Evolutionary conservation across 2,329 filamentous ascomycete species (phyloP), one percentile per base, ranked within the genome.

Genomic region (Emericellopsis atlantica): DNA sequence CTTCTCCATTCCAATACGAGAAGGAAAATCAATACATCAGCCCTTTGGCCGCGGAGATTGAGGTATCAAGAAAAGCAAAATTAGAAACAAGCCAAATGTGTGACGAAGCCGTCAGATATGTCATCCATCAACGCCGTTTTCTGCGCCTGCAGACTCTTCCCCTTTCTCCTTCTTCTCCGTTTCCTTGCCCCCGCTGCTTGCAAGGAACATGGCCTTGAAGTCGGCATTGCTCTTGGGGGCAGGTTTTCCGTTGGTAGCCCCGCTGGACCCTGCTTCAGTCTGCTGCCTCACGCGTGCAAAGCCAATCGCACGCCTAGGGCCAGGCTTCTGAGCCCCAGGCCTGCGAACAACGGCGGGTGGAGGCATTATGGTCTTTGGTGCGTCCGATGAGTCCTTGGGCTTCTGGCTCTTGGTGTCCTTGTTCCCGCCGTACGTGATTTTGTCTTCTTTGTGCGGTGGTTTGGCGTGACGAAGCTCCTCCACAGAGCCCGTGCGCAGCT

Each of bases 401-500:
- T 50, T 52, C 9, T 50, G 42, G 32, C n/a, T 18, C 9, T 32
- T 10, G n/a, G 12, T 23, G 11, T 46, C 42, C 8, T 54, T 41
- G 6, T 49, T 52, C 9, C 49, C 15, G 32, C 32, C 15, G 24
- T 22, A 18, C 33, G n/a, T 26, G 40, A 34, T 32, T 16, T 32
- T n/a, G 33, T 35, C 32, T 6, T 26, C 59, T 46, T 48, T 61
- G 55, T 39, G 55, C 54, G 29, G 51, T 44, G 42, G 55, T 52
- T 67, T 74, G 39, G 69, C 60, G 21, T 63, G 62, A 42, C 74
- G 72, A 22, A 82, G 58, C 44, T 80, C 72, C 12, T 68, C 65
- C 18, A 71, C 54, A 4, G 66, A 63, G 7, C 76, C 79, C 0
- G 69, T 74, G 14, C 66, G 69, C 21, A 83, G 60, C 42, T 62